Base-by-base conservation (phyloP, 768 basidiomycete genomes). In the Phylloporus rhodoxanthus region DNA sequence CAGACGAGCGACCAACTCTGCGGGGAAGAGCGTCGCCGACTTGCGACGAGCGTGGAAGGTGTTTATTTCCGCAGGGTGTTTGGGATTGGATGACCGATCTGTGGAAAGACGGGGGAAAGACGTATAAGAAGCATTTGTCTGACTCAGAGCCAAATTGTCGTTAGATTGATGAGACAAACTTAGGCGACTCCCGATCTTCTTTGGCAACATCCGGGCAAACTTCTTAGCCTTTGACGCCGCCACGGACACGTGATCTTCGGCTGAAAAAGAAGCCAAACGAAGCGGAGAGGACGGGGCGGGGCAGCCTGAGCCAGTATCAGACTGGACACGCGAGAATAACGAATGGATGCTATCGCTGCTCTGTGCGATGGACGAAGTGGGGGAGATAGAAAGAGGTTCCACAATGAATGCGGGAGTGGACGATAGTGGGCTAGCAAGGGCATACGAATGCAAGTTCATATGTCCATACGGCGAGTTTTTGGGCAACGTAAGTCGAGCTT, bases 11-110 rank as follows among this genome's bases (percentile, higher is more conserved):
- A 43, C 50, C 15, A 67, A 45, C 46, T 65, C 62, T 40, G 57
- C 55, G 2, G 66, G 66, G 32, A 69, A 68, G 50, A 68, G 54
- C 5, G 62, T 66, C 23, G 64, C 56, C 47, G 66, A 68, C 58
- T 68, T 68, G 49, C 68, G 66, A 46, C 68, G 66, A 15, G 66
- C 57, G 49, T 69, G 68, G 28, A 68, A 68, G 2, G 62, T 69
- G 54, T 68, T 68, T 57, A 62, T 60, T 46, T 66, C 64, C 37
- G 60, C 59, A 33, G 55, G 15, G 47, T 54, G 58, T 43, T 60
- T 68, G 34, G 56, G 41, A 26, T 57, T 66, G 38, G 59, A 44
- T 25, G 63, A 26, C 11, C 61, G 64, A 48, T 64, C 66, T 11
- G 39, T 39, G 20, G 59, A 41, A 28, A 43, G 56, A 41, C 48